A percentile compares a stretch with the other conserved stretches of the same genome.
Conservation (phyloP, 225 moss, liverwort and hornwort species). For the Physcomitrellopsis africana region DNA sequence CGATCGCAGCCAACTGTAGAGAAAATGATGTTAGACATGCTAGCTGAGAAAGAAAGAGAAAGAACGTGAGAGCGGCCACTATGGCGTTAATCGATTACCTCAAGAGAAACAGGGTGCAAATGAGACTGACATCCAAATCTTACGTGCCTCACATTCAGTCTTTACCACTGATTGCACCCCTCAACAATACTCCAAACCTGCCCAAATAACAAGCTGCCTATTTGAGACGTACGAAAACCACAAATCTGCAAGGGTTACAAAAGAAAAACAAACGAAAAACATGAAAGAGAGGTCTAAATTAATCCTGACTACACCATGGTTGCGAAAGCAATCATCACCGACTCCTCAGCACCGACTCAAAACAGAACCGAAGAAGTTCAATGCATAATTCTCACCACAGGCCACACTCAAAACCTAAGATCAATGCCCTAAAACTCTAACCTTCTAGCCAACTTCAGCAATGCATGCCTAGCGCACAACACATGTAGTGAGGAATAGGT, state of each 20-base stretch:
- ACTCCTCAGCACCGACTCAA: not conserved
- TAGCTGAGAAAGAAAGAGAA: not conserved
- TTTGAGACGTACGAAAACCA: not conserved
- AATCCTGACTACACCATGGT: not conserved
- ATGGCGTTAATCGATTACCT: not conserved
- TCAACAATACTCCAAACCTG: constrained; percentile 4
- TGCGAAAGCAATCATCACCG: not conserved
- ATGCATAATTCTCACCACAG: not conserved
- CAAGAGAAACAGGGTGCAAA: not conserved
- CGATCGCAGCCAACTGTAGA: too few species aligned
- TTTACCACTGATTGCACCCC: constrained; percentile 1
- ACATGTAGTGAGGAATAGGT: too few species aligned
- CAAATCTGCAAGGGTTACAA: not conserved
- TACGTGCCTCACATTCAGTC: constrained; percentile 5
- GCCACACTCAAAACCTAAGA: not conserved
- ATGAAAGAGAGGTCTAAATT: not conserved
- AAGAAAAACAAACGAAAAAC: not conserved
- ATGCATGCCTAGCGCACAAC: too few species aligned
- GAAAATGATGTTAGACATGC: not conserved
- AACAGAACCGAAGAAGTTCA: not conserved
- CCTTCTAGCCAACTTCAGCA: too few species aligned
- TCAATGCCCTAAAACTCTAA: not conserved
- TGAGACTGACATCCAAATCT: not conserved
- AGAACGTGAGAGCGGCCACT: not conserved
- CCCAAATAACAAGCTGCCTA: constrained; percentile 14